phyloP scores from a whole-genome alignment of 2,329 filamentous ascomycete genomes.

The Epichloe gansuensis region DNA sequence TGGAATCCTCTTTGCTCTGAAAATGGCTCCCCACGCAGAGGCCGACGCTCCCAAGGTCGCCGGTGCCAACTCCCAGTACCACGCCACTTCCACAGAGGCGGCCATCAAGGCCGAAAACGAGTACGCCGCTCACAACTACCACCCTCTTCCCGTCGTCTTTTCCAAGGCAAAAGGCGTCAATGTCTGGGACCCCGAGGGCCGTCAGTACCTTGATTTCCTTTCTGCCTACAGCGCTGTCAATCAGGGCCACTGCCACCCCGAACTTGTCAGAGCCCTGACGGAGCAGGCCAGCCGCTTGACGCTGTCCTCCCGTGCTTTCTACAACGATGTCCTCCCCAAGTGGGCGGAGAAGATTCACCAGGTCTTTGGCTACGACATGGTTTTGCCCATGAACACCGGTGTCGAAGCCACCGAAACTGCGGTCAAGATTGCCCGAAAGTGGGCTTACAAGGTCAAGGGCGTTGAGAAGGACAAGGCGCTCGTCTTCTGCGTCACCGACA shows the following conservation, averaged over 20 bases:
- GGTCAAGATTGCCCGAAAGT: constrained; percentile 92
- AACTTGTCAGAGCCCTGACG: constrained; percentile 78
- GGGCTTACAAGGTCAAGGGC: constrained; percentile 93
- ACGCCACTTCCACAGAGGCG: constrained; percentile 63
- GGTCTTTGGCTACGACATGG: constrained; percentile 94
- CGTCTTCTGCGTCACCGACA: constrained; percentile 75
- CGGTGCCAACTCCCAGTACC: constrained; percentile 37
- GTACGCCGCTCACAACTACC: constrained; percentile 96
- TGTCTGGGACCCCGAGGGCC: constrained; percentile 95
- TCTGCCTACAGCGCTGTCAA: constrained; percentile 97
- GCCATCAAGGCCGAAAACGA: constrained; percentile 74
- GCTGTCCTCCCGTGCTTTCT: constrained; percentile 86
- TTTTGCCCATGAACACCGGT: constrained; percentile 95
- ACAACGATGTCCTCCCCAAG: constrained; percentile 95
- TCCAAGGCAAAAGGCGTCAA: constrained; percentile 70
- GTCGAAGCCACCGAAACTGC: constrained; percentile 94
- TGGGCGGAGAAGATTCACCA: constrained; percentile 87
- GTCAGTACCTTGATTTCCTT: constrained; percentile 93
- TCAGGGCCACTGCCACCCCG: constrained; percentile 95
- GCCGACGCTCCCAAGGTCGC: constrained; percentile 17
- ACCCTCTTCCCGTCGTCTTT: constrained; percentile 91
- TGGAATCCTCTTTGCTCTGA: constrained; percentile 5
- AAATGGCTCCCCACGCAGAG: constrained; percentile 50
- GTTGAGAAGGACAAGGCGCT: constrained; percentile 75
- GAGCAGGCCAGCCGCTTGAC: constrained; percentile 86